Evolutionary conservation across 371 early-diverging fungal species (phyloP).

Genomic region (Capillidium rhysosporum): DNA sequence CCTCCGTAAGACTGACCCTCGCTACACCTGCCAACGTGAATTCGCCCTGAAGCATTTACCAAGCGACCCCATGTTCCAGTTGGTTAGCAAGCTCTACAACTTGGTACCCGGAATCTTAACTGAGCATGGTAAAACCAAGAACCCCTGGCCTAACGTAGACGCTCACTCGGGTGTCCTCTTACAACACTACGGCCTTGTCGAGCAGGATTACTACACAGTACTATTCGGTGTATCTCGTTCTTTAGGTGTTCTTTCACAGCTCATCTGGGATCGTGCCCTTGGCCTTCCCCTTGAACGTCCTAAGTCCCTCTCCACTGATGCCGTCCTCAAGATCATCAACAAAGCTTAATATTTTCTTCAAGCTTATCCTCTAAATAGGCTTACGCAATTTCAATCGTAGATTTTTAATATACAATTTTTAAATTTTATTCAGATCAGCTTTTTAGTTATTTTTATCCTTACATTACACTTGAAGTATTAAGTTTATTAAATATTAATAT

Average conservation of each 20-base stretch:
- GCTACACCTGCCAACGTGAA: conserved; percentile 96
- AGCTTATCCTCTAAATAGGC: too few relatives aligned
- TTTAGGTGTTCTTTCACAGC: conserved; percentile 80
- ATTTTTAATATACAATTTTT: too few relatives aligned
- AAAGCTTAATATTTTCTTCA: conserved; percentile 9
- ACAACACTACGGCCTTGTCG: conserved; percentile 87
- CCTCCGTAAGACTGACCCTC: conserved; percentile 87
- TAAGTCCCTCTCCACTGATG: conserved; percentile 77
- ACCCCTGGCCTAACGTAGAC: conserved; percentile 99
- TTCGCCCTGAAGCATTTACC: conserved; percentile 97
- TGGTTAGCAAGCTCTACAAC: conserved; percentile 90
- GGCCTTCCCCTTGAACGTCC: conserved; percentile 91
- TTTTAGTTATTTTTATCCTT: too few relatives aligned
- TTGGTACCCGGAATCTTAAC: conserved; percentile 88
- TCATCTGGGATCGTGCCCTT: conserved; percentile 93
- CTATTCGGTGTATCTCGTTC: conserved; percentile 96
- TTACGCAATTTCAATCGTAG: too few relatives aligned
- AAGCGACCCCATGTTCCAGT: conserved; percentile 87
- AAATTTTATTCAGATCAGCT: too few relatives aligned
- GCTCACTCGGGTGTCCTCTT: conserved; percentile 96
- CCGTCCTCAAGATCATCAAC: conserved; percentile 57
- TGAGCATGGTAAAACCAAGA: conserved; percentile 99
- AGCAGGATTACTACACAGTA: conserved; percentile 98
- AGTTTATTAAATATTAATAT: too few relatives aligned
- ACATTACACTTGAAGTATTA: too few relatives aligned